phyloP scores from a whole-genome alignment of 208 protist species.

The Trypanosoma rangeli region DNA sequence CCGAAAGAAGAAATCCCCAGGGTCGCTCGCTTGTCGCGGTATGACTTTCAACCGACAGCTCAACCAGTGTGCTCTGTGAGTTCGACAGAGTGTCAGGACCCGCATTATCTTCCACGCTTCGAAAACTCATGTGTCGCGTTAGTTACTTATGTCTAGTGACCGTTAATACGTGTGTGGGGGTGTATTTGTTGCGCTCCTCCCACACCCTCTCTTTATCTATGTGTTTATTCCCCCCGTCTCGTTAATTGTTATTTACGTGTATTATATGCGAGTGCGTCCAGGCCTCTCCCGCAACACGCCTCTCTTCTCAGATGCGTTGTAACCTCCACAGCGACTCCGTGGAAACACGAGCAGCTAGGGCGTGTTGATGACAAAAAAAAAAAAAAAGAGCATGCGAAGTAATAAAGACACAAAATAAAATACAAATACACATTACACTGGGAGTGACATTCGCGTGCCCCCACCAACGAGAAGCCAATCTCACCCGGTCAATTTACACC shows the following conservation, averaged over 20 bases:
- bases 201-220: background rate
- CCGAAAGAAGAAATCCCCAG: conserved; percentile 60
- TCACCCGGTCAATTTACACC: background rate
- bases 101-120: background rate
- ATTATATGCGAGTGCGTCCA: background rate
- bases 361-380: background rate
- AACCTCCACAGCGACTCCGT: background rate
- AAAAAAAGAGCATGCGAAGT: too few relatives aligned
- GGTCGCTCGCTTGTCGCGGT: conserved; percentile 7
- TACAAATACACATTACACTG: background rate
- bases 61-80: conserved; percentile 12
- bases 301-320: background rate
- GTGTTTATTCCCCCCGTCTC: background rate
- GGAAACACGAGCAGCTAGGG: background rate
- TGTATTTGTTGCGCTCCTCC: background rate
- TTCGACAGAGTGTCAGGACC: background rate
- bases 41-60: background rate
- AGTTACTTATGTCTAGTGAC: background rate
- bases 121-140: background rate
- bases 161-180: background rate
- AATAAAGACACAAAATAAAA: background rate
- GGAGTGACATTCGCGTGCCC: background rate
- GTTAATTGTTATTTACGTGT: background rate
- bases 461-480: conserved; percentile 2
- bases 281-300: background rate